phyloP scores from a whole-genome alignment of 495 filamentous ascomycete genomes.

The Hypoxylon rickii region DNA sequence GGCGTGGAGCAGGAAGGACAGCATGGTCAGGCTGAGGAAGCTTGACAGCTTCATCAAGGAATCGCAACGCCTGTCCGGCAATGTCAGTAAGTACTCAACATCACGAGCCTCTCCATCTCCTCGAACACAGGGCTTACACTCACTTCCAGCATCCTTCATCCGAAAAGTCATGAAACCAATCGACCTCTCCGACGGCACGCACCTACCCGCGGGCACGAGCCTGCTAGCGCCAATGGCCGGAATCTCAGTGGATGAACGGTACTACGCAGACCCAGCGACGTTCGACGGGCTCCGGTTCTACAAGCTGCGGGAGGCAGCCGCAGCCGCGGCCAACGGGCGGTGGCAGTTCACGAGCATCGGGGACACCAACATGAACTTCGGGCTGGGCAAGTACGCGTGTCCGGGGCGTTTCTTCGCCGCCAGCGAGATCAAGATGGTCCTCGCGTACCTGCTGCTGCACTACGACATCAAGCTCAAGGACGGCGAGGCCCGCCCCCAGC shows the following conservation, averaged over 20 bases:
- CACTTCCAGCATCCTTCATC: conserved; percentile 43
- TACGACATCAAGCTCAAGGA: conserved; percentile 54
- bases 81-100: conserved; percentile 41
- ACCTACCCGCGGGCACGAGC: conserved; percentile 46
- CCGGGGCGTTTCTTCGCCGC: conserved; percentile 60
- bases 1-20: conserved; percentile 44
- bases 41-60: conserved; percentile 63
- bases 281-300: conserved; percentile 62
- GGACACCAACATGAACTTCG: conserved; percentile 53
- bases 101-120: background rate
- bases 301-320: conserved; percentile 40
- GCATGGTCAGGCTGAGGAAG: conserved; percentile 50
- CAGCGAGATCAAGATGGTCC: conserved; percentile 55
- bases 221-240: conserved; percentile 42
- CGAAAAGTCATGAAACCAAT: conserved; percentile 47
- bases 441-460: conserved; percentile 47
- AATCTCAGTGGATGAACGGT: conserved; percentile 39
- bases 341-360: conserved; percentile 52
- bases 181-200: conserved; percentile 50
- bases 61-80: conserved; percentile 49
- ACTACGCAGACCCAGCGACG: conserved; percentile 43
- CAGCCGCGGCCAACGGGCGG: conserved; percentile 20
- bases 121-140: background rate
- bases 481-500: conserved; percentile 44
- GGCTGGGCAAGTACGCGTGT: conserved; percentile 58